phyloP scores from a whole-genome alignment of 345 rosid genomes.

The Aurinia saxatilis region DNA sequence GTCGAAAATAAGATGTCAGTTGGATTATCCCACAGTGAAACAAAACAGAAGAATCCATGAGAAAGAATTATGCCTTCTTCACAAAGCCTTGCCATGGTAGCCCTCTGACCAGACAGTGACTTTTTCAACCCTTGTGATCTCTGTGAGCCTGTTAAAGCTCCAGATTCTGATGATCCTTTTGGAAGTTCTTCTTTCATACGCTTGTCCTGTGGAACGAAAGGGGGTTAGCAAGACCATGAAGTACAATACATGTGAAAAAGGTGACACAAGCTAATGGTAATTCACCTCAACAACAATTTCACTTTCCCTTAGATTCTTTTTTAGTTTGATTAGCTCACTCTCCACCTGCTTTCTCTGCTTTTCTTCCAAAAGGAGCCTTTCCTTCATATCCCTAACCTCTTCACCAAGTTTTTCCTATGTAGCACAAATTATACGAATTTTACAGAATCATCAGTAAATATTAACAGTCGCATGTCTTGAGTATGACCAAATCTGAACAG shows the following conservation, averaged over 20 bases:
- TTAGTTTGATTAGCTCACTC: constrained; percentile 51
- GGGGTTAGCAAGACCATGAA: constrained; percentile 35
- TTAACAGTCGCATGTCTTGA: not conserved
- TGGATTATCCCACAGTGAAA: not conserved
- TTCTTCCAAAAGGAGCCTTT: constrained; percentile 64
- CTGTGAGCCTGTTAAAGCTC: constrained; percentile 32
- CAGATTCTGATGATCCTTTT: constrained; percentile 42
- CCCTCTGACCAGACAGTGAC: constrained; percentile 63
- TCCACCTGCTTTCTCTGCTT: constrained; percentile 58
- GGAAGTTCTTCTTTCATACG: constrained; percentile 44
- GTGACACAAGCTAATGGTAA: constrained; percentile 7
- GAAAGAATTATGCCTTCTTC: constrained; percentile 60
- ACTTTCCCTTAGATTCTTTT: constrained; percentile 47
- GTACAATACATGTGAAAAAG: constrained; percentile 5
- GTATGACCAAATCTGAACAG: constrained; percentile 9
- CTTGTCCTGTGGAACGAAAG: constrained; percentile 43
- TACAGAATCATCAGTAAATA: not conserved
- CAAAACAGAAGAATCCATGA: not conserved
- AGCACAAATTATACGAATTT: not conserved
- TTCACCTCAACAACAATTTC: constrained; percentile 49
- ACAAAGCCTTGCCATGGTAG: constrained; percentile 83
- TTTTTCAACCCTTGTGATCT: constrained; percentile 56
- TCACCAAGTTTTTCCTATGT: constrained; percentile 50
- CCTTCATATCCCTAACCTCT: constrained; percentile 48
- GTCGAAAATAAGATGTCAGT: constrained; percentile 17